phyloP scores from a whole-genome alignment of 148 eudicot genomes.

The Dianthus caryophyllus region DNA sequence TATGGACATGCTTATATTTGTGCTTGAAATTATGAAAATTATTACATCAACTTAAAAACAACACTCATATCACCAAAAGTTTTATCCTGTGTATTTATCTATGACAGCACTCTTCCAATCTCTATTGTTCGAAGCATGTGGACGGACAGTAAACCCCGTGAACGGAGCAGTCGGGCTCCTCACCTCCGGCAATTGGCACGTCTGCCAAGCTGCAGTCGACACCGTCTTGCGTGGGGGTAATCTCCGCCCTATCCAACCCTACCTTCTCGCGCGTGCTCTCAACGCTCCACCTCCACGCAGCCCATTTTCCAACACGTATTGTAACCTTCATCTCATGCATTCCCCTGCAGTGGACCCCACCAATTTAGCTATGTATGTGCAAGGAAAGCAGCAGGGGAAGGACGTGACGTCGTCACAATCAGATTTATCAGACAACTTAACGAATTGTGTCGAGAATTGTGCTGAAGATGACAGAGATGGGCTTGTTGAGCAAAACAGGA shows the following conservation, averaged over 20 bases:
- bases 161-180: constrained; percentile 55
- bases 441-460: constrained; percentile 16
- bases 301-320: too few species aligned
- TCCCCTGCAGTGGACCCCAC: too few species aligned
- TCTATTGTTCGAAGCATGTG: constrained; percentile 60
- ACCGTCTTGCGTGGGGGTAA: constrained; percentile 46
- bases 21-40: too few species aligned
- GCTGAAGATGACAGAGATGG: constrained; percentile 22
- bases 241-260: constrained; percentile 28
- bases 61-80: too few species aligned
- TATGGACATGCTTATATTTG: too few species aligned
- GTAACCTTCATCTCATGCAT: too few species aligned
- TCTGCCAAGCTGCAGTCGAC: constrained; percentile 49
- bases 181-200: constrained; percentile 50
- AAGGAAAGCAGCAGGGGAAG: constrained; percentile 11
- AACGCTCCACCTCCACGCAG: neutral
- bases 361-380: neutral
- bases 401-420: constrained; percentile 34
- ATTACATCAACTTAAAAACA: too few species aligned
- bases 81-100: neutral
- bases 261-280: constrained; percentile 8
- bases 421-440: constrained; percentile 20
- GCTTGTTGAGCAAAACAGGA: constrained; percentile 32
- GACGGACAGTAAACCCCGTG: constrained; percentile 62
- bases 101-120: constrained; percentile 49